Conservation (phyloP, 2,329 filamentous ascomycete species). For the Plectosphaerella sp. region DNA sequence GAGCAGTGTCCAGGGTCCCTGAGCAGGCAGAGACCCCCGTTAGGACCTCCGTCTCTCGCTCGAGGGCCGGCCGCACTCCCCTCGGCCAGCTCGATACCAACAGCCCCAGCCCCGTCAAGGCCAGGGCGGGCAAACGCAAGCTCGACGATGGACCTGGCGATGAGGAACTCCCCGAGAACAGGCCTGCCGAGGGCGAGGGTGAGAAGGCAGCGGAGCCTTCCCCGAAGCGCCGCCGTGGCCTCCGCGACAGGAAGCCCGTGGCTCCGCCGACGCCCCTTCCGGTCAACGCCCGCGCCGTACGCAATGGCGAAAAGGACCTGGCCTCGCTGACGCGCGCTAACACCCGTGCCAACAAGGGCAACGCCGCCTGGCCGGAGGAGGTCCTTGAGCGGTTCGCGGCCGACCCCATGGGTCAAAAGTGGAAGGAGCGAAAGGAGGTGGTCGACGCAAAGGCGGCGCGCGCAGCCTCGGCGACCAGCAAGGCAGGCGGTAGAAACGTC, state of each 20-base stretch:
- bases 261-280: neutral
- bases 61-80: slow-evolving; percentile 11
- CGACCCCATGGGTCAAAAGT: slow-evolving; percentile 16
- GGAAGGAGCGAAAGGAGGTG: slow-evolving; percentile 19
- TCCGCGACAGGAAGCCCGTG: slow-evolving; percentile 8
- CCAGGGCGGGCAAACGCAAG: slow-evolving; percentile 24
- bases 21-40: slow-evolving; percentile 3
- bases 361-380: slow-evolving; percentile 24
- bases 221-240: slow-evolving; percentile 7
- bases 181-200: neutral
- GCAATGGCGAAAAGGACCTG: slow-evolving; percentile 35
- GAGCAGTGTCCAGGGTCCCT: too few relatives aligned
- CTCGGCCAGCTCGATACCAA: slow-evolving; percentile 29
- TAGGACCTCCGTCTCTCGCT: slow-evolving; percentile 10
- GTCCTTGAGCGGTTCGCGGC: slow-evolving; percentile 22
- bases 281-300: slow-evolving; percentile 9
- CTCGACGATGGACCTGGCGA: slow-evolving; percentile 15
- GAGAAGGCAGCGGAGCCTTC: neutral
- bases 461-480: neutral
- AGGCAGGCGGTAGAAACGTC: slow-evolving; percentile 21
- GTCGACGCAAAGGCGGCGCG: slow-evolving; percentile 18
- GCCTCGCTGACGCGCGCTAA: slow-evolving; percentile 36
- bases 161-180: slow-evolving; percentile 6
- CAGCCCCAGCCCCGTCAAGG: slow-evolving; percentile 31
- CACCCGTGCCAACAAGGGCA: slow-evolving; percentile 39